Base-by-base conservation (phyloP, 2,329 filamentous ascomycete genomes). In the Botrytis medusae region DNA sequence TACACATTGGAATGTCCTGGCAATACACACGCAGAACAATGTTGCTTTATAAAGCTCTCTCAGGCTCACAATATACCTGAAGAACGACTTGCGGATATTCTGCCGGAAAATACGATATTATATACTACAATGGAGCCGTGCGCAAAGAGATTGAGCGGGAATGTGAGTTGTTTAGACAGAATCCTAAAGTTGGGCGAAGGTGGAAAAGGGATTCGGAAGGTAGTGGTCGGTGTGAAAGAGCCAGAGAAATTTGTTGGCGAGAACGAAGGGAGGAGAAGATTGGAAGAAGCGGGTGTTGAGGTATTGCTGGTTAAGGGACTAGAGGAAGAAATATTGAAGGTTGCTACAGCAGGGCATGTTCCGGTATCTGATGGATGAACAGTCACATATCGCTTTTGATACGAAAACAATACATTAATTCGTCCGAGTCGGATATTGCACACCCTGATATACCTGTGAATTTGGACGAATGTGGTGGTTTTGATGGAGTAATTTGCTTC, bases 21-120 rank as follows among this genome's bases (percentile, higher is more conserved):
- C 60, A 99, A 99, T 84, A 98, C 96, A 0, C 96, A 99, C 80
- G 96, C 96, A 5, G 96, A 99, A 81, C 94, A 99, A 84, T 95
- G 92, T 82, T 97, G 94, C 80, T 87, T 99, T 73, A 83, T 91
- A 67, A 98, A 99, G 82, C 87, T 91, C 22, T 85, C 88, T 1
- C 79, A 84, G 65, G 78, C 84, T 75, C 81, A 88, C 72, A 79
- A 80, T 2, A 83, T 86, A 0, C 74, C 85, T 32, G 90, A 92
- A 76, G 87, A 88, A 70, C 80, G 83, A 0, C 85, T 94, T 7
- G 83, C 82, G 22, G 79, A 84, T 29, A 82, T 85, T 22, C 79
- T 92, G 12, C 86, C 88, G 0, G 82, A 86, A 48, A 83, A 88
- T 0, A 84, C 88, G 2, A 86, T 89, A 6, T 76, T 99, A 20